phyloP scores from a whole-genome alignment of 2,329 filamentous ascomycete species.

The Ophiocordyceps camponoti-leonardi region DNA sequence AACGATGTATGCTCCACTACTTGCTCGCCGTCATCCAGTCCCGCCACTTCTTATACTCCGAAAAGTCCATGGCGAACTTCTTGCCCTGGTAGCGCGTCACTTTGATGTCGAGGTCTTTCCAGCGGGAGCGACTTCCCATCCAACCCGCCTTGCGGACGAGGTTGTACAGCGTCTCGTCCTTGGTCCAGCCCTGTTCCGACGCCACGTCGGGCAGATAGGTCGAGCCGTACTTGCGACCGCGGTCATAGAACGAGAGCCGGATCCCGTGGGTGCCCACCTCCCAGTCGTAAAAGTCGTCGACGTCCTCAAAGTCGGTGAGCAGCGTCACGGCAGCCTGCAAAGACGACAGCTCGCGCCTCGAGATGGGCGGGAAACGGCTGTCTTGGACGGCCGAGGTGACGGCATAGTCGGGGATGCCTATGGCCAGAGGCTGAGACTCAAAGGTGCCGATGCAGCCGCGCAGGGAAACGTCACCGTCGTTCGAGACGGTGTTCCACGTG shows the following conservation, averaged over 20 bases:
- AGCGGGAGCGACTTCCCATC: conserved; percentile 62
- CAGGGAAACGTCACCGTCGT: conserved; percentile 33
- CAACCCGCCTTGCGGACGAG: conserved; percentile 92
- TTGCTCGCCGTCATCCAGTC: conserved; percentile 41
- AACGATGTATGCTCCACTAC: conserved; percentile 5
- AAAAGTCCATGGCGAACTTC: conserved; percentile 53
- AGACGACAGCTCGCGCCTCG: conserved; percentile 32
- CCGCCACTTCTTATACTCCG: conserved; percentile 65
- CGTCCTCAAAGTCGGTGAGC: conserved; percentile 70
- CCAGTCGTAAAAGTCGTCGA: conserved; percentile 65
- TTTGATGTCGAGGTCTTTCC: conserved; percentile 63
- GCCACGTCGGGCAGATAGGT: conserved; percentile 92
- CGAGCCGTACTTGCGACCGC: conserved; percentile 56
- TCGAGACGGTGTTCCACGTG: conserved; percentile 65
- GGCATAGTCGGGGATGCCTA: conserved; percentile 64
- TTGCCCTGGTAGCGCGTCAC: conserved; percentile 77
- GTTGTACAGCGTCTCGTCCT: conserved; percentile 79
- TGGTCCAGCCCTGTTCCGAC: conserved; percentile 82
- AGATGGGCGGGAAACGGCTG: conserved; percentile 41
- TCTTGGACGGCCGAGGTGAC: conserved; percentile 58
- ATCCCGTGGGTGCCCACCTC: conserved; percentile 71
- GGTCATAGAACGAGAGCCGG: conserved; percentile 66
- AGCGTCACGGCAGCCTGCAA: conserved; percentile 60
- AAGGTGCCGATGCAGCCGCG: conserved; percentile 97
- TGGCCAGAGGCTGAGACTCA: conserved; percentile 53